Evolutionary conservation across 2,329 filamentous ascomycete genomes (phyloP), one percentile per base, ranked within the genome.

Genomic region (Ophiosphaerella korrae): DNA sequence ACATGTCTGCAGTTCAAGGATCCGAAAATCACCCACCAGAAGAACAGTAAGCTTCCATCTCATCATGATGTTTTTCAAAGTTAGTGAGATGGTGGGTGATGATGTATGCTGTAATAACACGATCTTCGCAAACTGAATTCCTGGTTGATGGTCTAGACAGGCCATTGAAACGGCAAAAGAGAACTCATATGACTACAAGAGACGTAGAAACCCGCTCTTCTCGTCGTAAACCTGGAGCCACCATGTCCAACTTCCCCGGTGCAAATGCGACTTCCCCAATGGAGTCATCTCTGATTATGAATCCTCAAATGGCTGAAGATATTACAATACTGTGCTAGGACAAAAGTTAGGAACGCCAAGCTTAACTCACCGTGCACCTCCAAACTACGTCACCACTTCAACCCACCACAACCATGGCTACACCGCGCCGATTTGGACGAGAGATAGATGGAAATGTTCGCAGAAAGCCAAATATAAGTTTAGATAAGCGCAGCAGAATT

Each of bases 211-310:
- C 26, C 11, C 7, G 14, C 13, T 31, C 32, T n/a, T 37, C 40
- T 12, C 29, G n/a, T 32, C 16, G 34, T 23, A 41, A 23, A 32
- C 26, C 18, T 36, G 46, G 23, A 35, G 40, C 24, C 7, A 42
- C 9, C 16, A 42, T 57, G 6, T 37, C 45, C 9, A 40, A 26
- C 3, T 50, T 51, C 16, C 43, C 48, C 12, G 47, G 43, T 24
- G 42, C 54, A 1, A 48, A 46, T 24, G 45, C 45, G 3, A 53
- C 57, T 4, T 59, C 54, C 7, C 53, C 51, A 12, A 55, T 52
- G 13, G 47, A 64, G 21, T 60, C 56, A 3, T 58, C 58, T 2
- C 41, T 64, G 31, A 60, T 60, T 57, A 60, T 64, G 58, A 60
- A 60, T 26, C 55, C 58, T 1, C 52, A 45, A 8, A 64, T 64